A percentile compares a stretch with the other conserved stretches of the same genome.
phyloP scores from a whole-genome alignment of 306 rosid species.

The Rosa lucieae region DNA sequence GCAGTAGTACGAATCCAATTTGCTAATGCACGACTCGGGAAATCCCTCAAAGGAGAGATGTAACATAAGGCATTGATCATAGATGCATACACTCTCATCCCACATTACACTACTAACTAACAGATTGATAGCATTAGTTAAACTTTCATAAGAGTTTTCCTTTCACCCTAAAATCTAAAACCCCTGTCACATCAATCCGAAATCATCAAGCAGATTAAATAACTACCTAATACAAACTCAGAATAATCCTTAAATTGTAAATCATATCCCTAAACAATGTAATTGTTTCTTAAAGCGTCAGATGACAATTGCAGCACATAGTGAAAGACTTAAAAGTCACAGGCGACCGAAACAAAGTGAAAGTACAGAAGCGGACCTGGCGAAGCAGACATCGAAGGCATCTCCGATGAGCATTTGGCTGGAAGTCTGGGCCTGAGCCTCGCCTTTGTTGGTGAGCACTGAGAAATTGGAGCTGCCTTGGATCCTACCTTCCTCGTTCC shows the following conservation, averaged over 20 bases:
- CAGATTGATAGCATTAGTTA: background rate
- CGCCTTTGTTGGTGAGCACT: conserved; percentile 81
- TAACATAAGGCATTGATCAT: background rate
- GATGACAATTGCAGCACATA: background rate
- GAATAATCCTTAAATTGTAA: background rate
- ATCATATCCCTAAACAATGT: background rate
- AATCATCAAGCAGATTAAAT: background rate
- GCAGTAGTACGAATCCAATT: background rate
- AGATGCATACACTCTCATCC: background rate
- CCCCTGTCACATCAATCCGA: background rate
- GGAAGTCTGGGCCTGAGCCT: conserved; percentile 84
- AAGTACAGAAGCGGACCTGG: conserved; percentile 42
- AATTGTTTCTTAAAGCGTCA: background rate
- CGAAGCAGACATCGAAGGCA: conserved; percentile 72
- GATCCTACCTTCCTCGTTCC: conserved; percentile 94
- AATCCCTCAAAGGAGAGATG: background rate
- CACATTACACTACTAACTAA: background rate
- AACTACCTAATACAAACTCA: too few relatives aligned
- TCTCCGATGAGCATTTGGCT: conserved; percentile 82
- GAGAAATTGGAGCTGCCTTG: conserved; percentile 95
- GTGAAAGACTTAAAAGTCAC: background rate
- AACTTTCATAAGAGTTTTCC: too few relatives aligned
- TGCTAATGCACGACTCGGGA: background rate
- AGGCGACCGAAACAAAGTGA: background rate
- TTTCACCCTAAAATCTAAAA: background rate